These are phyloP conservation scores for Malassezia brasiliensis DNA, from an alignment of 1,284 basidiomycete genomes.

Conservation along the genomic window DNA sequence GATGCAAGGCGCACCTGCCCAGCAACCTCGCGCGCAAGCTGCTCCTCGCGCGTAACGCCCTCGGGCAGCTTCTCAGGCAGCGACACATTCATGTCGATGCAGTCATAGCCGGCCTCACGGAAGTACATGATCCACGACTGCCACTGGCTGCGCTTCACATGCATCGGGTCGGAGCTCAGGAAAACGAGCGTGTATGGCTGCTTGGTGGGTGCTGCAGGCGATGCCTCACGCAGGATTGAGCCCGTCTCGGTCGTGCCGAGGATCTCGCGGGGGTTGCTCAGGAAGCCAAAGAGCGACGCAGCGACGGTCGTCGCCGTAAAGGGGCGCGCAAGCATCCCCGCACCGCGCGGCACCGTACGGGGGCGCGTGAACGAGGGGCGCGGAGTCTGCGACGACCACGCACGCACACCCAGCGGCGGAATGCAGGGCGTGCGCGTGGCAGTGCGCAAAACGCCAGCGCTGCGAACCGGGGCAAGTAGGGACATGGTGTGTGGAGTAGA, in stretches of 20 bases:
- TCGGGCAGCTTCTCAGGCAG: slow-evolving; percentile 4
- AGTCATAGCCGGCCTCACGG: slow-evolving; percentile 17
- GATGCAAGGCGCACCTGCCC: slow-evolving; percentile 15
- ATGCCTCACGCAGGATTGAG: slow-evolving; percentile 16
- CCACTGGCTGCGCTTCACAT: slow-evolving; percentile 11
- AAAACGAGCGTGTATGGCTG: slow-evolving; percentile 21
- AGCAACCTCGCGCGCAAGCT: slow-evolving; percentile 12
- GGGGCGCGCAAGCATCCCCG: background rate
- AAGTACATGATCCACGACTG: slow-evolving; percentile 20
- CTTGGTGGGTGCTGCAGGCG: slow-evolving; percentile 14
- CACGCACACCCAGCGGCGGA: background rate
- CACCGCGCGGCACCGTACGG: background rate
- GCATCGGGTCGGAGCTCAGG: slow-evolving; percentile 4
- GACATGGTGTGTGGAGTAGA: slow-evolving; percentile 10
- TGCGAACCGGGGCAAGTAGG: background rate
- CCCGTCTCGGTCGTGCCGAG: slow-evolving; percentile 12
- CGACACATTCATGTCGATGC: slow-evolving; percentile 15
- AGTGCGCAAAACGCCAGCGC: background rate
- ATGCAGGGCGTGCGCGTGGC: background rate
- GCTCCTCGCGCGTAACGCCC: slow-evolving; percentile 1
- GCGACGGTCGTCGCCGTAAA: background rate
- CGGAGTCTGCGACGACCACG: background rate
- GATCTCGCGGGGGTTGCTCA: slow-evolving; percentile 2
- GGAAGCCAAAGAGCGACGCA: slow-evolving; percentile 12
- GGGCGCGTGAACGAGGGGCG: background rate